Conservation (phyloP, 495 filamentous ascomycete species). For the Aspergillus olivimuriae region DNA sequence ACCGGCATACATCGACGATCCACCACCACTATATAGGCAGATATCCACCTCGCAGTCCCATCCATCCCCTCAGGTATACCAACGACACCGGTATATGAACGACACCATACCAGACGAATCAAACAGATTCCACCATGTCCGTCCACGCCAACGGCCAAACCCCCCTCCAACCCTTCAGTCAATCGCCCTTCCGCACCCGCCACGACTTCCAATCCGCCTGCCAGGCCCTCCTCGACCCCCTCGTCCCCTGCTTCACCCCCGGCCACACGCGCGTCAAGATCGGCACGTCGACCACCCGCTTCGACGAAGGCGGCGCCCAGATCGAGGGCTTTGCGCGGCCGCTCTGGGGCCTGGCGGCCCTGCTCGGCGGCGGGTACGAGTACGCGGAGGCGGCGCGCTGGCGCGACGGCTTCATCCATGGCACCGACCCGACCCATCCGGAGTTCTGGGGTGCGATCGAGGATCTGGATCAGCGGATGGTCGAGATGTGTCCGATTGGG, state of each 20-base stretch:
- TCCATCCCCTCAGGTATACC: no score
- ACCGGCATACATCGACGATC: no score
- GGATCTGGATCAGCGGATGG: slow-evolving; percentile 77
- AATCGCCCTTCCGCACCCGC: slow-evolving; percentile 31
- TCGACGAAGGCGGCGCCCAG: slow-evolving; percentile 70
- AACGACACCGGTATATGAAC: no score
- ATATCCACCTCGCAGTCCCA: no score
- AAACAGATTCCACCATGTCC: slow-evolving; percentile 23
- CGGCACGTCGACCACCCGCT: slow-evolving; percentile 60
- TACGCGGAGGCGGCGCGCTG: slow-evolving; percentile 58
- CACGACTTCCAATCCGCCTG: slow-evolving; percentile 53
- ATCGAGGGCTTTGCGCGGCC: slow-evolving; percentile 71
- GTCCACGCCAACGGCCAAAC: slow-evolving; percentile 4
- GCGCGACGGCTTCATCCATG: slow-evolving; percentile 60
- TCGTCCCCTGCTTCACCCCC: slow-evolving; percentile 58
- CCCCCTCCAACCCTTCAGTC: slow-evolving; percentile 21
- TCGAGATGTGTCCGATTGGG: slow-evolving; percentile 72
- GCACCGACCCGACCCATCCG: slow-evolving; percentile 55
- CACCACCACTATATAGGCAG: no score
- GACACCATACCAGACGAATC: no score
- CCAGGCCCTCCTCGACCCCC: slow-evolving; percentile 53
- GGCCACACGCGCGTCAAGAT: slow-evolving; percentile 49
- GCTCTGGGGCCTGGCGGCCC: slow-evolving; percentile 65
- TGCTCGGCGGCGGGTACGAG: slow-evolving; percentile 57
- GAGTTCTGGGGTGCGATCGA: slow-evolving; percentile 72